Base-by-base conservation (phyloP, 1,284 basidiomycete species). In the Trichosporon sp. region DNA sequence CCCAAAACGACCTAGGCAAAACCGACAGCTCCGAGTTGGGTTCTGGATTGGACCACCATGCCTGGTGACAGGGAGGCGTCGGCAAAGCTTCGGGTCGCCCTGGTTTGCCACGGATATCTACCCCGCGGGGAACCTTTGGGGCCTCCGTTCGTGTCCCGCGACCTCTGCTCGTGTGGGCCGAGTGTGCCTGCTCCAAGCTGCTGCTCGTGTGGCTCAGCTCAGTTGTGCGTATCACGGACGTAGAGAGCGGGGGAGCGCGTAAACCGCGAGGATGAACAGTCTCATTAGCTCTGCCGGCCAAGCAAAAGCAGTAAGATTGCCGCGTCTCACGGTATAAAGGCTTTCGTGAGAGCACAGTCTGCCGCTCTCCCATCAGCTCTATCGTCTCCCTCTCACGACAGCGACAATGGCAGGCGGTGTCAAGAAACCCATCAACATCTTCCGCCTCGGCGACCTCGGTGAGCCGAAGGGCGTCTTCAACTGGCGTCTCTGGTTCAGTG, bases 391-490 rank as follows among this genome's bases (percentile, higher is more conserved):
- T 54, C 51, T 21, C 19, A 5, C 21, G 3, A 5, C 16, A 54
- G 51, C 51, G 51, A 54, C 51, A 21, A 70, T 70, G 69, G 69
- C 66, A 26, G 69, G 69, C 37, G 69, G 69, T 12, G 69, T 70
- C 66, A 70, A 70, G 69, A 70, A 70, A 16, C 69, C 69, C 10
- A 70, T 70, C 69, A 70, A 70, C 61, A 26, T 70, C 26, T 70
- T 70, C 69, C 69, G 69, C 61, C 61, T 70, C 32, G 69, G 69
- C 65, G 16, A 70, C 19, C 65, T 70, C 11, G 69, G 69, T 31
- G 69, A 70, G 69, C 69, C 69, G 11, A 70, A 70, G 66, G 69
- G 69, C 14, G 69, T 70, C 38, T 70, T 70, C 66, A 70, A 70
- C 69, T 67, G 69, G 59, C 69, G 69, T 32, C 69, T 70, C 2